A percentile compares a stretch with the other conserved stretches of the same genome.
phyloP scores from a whole-genome alignment of 495 filamentous ascomycete genomes.

The Hypomontagnella monticulosa region DNA sequence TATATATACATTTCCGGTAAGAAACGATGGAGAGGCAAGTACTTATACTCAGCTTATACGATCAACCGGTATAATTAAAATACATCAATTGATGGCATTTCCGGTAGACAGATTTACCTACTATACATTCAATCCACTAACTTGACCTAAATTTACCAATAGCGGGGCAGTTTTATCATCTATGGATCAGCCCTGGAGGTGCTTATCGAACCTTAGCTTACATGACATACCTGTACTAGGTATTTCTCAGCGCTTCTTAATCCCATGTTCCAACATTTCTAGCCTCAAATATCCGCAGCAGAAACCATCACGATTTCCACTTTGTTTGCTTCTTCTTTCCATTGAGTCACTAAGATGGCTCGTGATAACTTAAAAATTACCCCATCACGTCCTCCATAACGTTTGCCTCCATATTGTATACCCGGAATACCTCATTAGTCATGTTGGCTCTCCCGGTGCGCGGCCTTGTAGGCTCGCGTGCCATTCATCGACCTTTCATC shows the following conservation, averaged over 20 bases:
- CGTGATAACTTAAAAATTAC: slow-evolving; percentile 33
- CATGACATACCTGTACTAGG: no score
- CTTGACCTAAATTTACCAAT: no score
- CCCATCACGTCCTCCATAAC: slow-evolving; percentile 32
- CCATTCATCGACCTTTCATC: slow-evolving; percentile 19
- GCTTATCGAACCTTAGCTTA: no score
- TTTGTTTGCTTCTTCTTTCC: slow-evolving; percentile 18
- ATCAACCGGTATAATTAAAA: no score
- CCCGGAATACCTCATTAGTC: slow-evolving; percentile 27
- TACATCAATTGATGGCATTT: no score
- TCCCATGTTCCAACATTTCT: slow-evolving; percentile 13
- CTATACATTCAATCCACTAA: no score
- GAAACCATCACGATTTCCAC: slow-evolving; percentile 57
- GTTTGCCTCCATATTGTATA: neutral
- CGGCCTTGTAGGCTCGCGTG: slow-evolving; percentile 42
- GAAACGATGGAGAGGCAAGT: no score
- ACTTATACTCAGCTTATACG: no score
- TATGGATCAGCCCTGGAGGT: no score
- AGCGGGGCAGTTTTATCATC: no score
- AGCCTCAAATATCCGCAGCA: slow-evolving; percentile 59
- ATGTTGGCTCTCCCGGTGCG: slow-evolving; percentile 46
- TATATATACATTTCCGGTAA: no score
- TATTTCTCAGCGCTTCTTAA: neutral
- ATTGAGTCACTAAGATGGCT: slow-evolving; percentile 45
- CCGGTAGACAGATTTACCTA: no score